Base-by-base conservation (phyloP, 164 flowering plant species). In the Annona squamosa region DNA sequence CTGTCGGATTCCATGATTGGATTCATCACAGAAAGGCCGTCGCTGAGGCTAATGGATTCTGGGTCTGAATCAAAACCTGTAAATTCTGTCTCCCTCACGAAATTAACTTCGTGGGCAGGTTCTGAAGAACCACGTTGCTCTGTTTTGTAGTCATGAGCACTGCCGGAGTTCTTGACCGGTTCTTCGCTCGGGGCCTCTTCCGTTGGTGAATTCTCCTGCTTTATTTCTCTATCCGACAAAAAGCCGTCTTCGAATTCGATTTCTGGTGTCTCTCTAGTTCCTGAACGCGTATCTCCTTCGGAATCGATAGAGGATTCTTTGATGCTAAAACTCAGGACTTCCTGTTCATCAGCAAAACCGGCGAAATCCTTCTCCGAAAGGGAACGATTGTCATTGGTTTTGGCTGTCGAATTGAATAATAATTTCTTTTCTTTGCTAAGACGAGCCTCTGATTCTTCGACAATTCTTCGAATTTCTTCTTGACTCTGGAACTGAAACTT, bases 401-500 rank as follows among this genome's bases (percentile, higher is more conserved):
- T 26, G 37, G 37, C 78, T 18, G 73, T 72, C 3, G 76, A 61
- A 1, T 70, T 1, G 13, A 16, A 18, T 1, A 4, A 42, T 10
- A 7, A 26, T 26, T 26, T 70, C 9, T 47, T 69, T 63, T 69
- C 74, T 46, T 72, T 17, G 64, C 45, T 18, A 57, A 10, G 17
- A 52, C 9, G 65, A 13, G 45, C 68, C 18, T 63, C 74, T 10
- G 56, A 72, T 46, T 72, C 84, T 68, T 65, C 63, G 65, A 52
- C 62, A 47, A 67, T 73, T 72, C 69, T 79, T 48, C 70, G 44
- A 48, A 81, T 80, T 7, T 89, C 89, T 71, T 89, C 87, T 52
- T 52, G 83, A 4, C 81, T 78, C 69, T 78, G 90, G 73, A 83
- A 90, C 70, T 82, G 75, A 68, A 91, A 91, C 71, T 76, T 85